A percentile compares a stretch with the other conserved stretches of the same genome.
Evolutionary conservation across 2,329 filamentous ascomycete genomes (phyloP).

Genomic region (Microcera coccophila): DNA sequence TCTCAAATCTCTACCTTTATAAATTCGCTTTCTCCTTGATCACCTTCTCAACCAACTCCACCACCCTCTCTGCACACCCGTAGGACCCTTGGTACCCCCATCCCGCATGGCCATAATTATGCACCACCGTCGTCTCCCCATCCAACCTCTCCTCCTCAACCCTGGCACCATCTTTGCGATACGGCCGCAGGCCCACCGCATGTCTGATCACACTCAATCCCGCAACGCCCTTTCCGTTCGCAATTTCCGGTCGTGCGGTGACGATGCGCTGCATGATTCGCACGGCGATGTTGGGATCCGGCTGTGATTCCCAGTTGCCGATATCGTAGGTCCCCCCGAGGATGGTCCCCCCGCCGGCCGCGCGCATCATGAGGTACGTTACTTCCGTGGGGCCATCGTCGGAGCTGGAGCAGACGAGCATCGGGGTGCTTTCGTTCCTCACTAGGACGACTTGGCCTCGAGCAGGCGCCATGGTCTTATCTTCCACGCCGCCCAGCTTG

Average conservation of each 20-base stretch:
- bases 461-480: constrained; percentile 67
- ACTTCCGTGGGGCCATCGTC: constrained; percentile 71
- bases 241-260: constrained; percentile 60
- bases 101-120: constrained; percentile 76
- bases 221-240: constrained; percentile 63
- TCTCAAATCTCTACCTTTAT: constrained; percentile 15
- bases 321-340: constrained; percentile 83
- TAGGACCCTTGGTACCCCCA: constrained; percentile 72
- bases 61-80: constrained; percentile 64
- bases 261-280: constrained; percentile 81
- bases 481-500: constrained; percentile 76
- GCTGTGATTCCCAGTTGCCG: constrained; percentile 72
- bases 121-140: constrained; percentile 63
- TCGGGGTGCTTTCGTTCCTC: constrained; percentile 68
- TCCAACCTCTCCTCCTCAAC: constrained; percentile 57
- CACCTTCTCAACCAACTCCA: constrained; percentile 65
- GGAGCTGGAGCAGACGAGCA: constrained; percentile 67
- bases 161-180: constrained; percentile 67
- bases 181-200: constrained; percentile 75
- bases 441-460: constrained; percentile 83
- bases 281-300: constrained; percentile 73
- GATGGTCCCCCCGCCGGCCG: constrained; percentile 74
- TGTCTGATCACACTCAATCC: constrained; percentile 74
- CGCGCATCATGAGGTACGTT: constrained; percentile 78
- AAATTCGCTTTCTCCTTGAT: constrained; percentile 28